Conservation (phyloP, 2,329 filamentous ascomycete genomes). For the Sporothrix inflata region DNA sequence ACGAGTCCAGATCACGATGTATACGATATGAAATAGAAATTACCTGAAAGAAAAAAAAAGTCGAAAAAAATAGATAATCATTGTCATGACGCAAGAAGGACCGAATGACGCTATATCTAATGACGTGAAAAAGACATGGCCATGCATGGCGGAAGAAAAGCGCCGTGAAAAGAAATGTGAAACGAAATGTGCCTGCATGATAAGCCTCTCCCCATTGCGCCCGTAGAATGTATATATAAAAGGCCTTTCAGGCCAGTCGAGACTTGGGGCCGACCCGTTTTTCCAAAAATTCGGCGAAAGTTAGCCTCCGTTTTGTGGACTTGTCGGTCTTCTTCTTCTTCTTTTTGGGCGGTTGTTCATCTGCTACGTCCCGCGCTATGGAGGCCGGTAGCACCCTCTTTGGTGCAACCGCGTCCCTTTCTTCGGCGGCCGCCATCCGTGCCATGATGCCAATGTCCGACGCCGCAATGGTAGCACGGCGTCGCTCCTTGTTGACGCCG, state of each 20-base stretch:
- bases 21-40: slow-evolving; percentile 1
- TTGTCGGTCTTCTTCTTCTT: slow-evolving; percentile 1
- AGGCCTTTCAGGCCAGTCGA: not conserved
- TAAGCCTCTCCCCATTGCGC: not conserved
- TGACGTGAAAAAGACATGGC: no score
- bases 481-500: not conserved
- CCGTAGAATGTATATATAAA: not conserved
- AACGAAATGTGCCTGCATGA: not conserved
- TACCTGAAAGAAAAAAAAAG: not conserved
- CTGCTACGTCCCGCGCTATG: not conserved
- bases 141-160: no score
- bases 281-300: not conserved
- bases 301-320: not conserved
- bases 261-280: not conserved
- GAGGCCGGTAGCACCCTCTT: not conserved
- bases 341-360: not conserved
- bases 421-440: not conserved
- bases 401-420: not conserved
- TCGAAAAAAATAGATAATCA: not conserved
- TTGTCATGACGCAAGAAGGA: no score
- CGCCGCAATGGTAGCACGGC: slow-evolving; percentile 20
- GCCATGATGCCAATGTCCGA: not conserved
- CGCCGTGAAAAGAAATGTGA: no score
- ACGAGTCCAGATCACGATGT: slow-evolving; percentile 6
- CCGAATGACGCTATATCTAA: not conserved